A percentile compares a stretch with the other conserved stretches of the same genome.
Conservation (phyloP, 1,139 yeast genomes). For the Scheffersomyces stambukii region DNA sequence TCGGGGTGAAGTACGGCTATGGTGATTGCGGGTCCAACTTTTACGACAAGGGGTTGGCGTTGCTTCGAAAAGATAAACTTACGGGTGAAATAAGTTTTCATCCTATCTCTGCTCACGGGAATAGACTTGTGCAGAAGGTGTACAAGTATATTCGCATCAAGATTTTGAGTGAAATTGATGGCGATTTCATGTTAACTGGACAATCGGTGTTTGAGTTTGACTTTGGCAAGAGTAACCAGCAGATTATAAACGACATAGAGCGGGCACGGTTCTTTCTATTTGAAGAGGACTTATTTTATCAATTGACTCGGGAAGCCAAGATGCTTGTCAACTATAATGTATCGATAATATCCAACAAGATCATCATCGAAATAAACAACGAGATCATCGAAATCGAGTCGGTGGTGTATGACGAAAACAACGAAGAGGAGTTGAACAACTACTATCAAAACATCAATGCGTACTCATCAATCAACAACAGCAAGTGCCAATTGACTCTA, state of each 20-base stretch:
- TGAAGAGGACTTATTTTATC: constrained; percentile 79
- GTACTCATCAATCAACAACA: constrained; percentile 29
- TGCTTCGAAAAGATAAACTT: constrained; percentile 42
- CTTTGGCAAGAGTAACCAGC: constrained; percentile 19
- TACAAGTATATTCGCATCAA: constrained; percentile 49
- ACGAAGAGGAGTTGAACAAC: constrained; percentile 34
- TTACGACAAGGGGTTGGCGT: constrained; percentile 70
- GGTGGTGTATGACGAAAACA: constrained; percentile 45
- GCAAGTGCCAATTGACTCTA: constrained; percentile 50
- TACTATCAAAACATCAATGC: constrained; percentile 28
- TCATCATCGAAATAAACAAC: constrained; percentile 62
- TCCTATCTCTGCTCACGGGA: constrained; percentile 20
- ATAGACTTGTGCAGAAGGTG: constrained; percentile 23
- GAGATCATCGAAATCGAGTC: constrained; percentile 70
- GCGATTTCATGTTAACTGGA: constrained; percentile 48
- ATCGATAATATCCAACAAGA: constrained; percentile 59
- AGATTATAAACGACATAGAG: constrained; percentile 48
- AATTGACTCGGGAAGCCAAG: constrained; percentile 72
- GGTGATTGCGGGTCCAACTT: constrained; percentile 86
- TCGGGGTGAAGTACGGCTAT: constrained; percentile 86
- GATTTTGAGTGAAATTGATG: constrained; percentile 49
- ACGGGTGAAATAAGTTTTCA: constrained; percentile 33
- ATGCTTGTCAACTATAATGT: constrained; percentile 70
- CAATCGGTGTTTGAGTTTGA: constrained; percentile 33
- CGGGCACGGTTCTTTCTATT: constrained; percentile 68